These are phyloP conservation scores for Trichoderma aggressivum DNA, from an alignment of 2,329 filamentous ascomycete genomes.

Conservation along the genomic window DNA sequence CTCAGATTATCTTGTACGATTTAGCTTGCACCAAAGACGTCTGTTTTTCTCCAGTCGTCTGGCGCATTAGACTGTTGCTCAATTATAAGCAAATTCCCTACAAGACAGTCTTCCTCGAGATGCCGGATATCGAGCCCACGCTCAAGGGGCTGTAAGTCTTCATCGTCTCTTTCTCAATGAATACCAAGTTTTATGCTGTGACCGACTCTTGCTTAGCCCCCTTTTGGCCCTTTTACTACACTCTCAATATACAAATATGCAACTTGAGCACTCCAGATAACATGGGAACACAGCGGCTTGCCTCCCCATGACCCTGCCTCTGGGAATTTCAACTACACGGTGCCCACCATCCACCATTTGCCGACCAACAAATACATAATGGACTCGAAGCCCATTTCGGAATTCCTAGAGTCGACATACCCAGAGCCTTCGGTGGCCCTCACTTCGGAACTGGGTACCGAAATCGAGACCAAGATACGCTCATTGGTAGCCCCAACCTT, in stretches of 20 bases:
- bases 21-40: neutral
- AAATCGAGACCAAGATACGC: neutral
- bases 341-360: constrained; percentile 1
- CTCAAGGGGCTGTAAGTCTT: neutral
- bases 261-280: neutral
- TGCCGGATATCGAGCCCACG: constrained; percentile 10
- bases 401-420: constrained; percentile 1
- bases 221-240: neutral
- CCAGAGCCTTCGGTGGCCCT: neutral
- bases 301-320: neutral
- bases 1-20: constrained; percentile 4
- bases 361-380: constrained; percentile 1
- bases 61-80: constrained; percentile 9
- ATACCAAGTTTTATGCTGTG: neutral
- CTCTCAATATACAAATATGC: neutral
- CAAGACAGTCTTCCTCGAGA: constrained; percentile 3
- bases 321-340: neutral
- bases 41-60: constrained; percentile 5
- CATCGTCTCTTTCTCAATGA: neutral
- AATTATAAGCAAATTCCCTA: constrained; percentile 4
- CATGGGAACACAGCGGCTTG: neutral
- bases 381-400: neutral
- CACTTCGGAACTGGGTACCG: neutral
- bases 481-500: neutral
- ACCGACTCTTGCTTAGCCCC: fast-evolving